Evolutionary conservation across 2,329 filamentous ascomycete genomes (phyloP).

Genomic region (Cytospora paraplurivora): DNA sequence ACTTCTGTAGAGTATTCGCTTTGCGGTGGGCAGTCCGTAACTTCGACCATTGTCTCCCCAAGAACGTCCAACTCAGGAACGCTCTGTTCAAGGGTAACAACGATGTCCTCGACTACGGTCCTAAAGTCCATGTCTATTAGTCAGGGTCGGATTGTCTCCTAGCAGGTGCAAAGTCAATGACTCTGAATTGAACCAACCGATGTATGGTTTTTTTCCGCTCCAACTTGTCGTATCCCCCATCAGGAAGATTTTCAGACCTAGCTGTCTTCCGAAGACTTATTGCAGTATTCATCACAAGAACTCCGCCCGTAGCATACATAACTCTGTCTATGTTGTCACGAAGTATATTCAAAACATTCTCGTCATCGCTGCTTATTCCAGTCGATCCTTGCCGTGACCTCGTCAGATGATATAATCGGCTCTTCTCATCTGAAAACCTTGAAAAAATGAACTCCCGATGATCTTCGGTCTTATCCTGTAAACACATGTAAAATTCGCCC

Average conservation of each 20-base stretch:
- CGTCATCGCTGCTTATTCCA: neutral
- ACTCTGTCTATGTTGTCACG: neutral
- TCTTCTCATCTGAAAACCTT: neutral
- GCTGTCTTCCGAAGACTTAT: neutral
- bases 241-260: neutral
- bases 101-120: neutral
- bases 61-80: neutral
- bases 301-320: neutral
- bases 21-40: neutral
- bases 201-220: neutral
- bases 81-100: neutral
- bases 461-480: neutral
- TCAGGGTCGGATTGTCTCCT: neutral
- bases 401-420: neutral
- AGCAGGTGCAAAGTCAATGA: neutral
- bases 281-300: neutral
- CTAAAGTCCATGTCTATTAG: neutral
- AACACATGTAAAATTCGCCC: neutral
- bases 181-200: neutral
- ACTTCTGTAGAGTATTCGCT: too few relatives aligned
- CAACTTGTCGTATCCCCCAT: neutral
- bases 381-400: neutral
- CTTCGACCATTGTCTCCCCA: neutral
- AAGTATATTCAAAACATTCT: neutral
- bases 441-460: neutral